These are phyloP conservation scores for Amylocystis lapponica DNA, from an alignment of 768 basidiomycete species.

Conservation along the genomic window DNA sequence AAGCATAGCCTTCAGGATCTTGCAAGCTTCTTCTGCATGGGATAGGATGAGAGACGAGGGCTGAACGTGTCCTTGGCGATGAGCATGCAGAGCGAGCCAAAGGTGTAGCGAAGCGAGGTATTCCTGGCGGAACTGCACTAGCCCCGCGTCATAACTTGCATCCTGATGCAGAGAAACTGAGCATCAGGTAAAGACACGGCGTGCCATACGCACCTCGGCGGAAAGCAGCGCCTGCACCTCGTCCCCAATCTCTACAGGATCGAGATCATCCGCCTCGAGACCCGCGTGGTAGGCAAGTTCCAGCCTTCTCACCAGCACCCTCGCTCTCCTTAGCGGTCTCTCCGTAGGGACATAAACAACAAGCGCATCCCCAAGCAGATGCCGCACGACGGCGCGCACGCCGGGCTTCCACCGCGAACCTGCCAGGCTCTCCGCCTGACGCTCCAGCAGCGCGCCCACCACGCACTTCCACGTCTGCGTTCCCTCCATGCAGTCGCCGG, in stretches of 20 bases:
- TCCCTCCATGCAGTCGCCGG: background rate
- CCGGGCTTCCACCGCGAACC: constrained; percentile 53
- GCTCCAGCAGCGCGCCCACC: constrained; percentile 52
- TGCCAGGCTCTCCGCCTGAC: constrained; percentile 54
- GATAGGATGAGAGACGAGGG: constrained; percentile 40
- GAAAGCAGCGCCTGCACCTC: constrained; percentile 40
- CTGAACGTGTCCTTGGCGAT: constrained; percentile 40
- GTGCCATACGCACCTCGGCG: too few species aligned
- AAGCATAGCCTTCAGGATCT: constrained; percentile 34
- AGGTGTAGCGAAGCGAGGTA: constrained; percentile 54
- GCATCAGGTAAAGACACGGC: too few species aligned
- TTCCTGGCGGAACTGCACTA: constrained; percentile 33
- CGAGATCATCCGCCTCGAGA: constrained; percentile 3
- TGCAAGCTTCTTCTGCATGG: constrained; percentile 51
- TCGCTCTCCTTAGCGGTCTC: constrained; percentile 55
- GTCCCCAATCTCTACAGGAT: constrained; percentile 28
- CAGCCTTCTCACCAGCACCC: constrained; percentile 49
- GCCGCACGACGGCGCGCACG: constrained; percentile 33
- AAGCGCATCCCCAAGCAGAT: constrained; percentile 44
- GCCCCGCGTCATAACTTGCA: constrained; percentile 21
- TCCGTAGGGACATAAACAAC: constrained; percentile 40
- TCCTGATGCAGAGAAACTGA: too few species aligned
- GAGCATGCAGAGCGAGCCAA: constrained; percentile 67
- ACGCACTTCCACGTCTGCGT: constrained; percentile 18
- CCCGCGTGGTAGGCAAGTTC: constrained; percentile 41